Conservation (phyloP, 208 protist species). For the Borovskyia barvae region DNA sequence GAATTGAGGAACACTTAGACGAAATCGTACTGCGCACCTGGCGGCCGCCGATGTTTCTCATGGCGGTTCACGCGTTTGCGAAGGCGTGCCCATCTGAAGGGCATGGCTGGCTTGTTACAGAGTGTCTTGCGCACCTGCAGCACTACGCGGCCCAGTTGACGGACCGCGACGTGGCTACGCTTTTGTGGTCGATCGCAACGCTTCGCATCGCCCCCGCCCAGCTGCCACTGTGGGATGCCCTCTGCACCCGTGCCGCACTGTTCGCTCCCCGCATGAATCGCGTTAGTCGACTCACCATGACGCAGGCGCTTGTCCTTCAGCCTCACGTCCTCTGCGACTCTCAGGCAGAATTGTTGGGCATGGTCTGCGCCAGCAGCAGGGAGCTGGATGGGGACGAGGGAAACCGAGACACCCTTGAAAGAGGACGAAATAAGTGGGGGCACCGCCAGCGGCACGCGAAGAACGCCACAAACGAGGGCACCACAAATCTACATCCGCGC, state of each 20-base stretch:
- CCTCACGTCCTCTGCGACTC: slow-evolving; percentile 18
- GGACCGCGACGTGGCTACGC: slow-evolving; percentile 35
- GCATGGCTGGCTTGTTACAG: slow-evolving; percentile 26
- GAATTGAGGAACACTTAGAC: slow-evolving; percentile 36
- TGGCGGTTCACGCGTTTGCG: slow-evolving; percentile 54
- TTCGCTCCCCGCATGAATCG: slow-evolving; percentile 36
- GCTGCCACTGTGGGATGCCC: slow-evolving; percentile 39
- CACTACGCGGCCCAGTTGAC: slow-evolving; percentile 45
- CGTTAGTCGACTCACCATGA: slow-evolving; percentile 38
- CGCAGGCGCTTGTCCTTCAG: slow-evolving; percentile 50
- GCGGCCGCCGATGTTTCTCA: slow-evolving; percentile 47
- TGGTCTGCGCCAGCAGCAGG: not conserved
- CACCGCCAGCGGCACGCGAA: too few relatives aligned
- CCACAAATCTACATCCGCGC: too few relatives aligned
- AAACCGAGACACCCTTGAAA: not conserved
- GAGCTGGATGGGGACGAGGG: not conserved
- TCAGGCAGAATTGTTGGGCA: slow-evolving; percentile 21
- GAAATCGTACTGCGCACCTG: slow-evolving; percentile 34
- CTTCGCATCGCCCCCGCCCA: slow-evolving; percentile 23
- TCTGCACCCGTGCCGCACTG: slow-evolving; percentile 45
- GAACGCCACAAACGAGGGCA: too few relatives aligned
- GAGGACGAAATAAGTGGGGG: too few relatives aligned
- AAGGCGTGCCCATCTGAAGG: slow-evolving; percentile 27
- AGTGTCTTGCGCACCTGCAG: slow-evolving; percentile 38
- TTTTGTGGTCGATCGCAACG: slow-evolving; percentile 69